Percentiles rank a stretch among this genome's conserved stretches.
Conservation (phyloP, 2,329 filamentous ascomycete genomes). For the Chrysoporthe austroafricana region DNA sequence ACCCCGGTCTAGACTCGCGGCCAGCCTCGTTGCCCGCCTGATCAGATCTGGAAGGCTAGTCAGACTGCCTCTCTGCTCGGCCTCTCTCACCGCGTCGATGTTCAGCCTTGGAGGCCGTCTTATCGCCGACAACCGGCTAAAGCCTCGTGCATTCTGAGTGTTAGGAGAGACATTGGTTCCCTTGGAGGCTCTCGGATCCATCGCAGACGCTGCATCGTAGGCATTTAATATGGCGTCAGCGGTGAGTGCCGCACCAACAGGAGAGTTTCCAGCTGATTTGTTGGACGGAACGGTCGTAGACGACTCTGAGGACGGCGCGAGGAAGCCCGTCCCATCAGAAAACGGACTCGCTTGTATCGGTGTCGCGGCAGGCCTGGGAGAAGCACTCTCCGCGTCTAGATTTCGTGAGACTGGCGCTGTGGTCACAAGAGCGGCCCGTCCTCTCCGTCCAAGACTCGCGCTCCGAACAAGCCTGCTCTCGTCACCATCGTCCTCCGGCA, state of each 20-base stretch:
- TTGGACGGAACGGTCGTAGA: slow-evolving; percentile 46
- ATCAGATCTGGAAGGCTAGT: slow-evolving; percentile 94
- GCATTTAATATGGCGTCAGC: slow-evolving; percentile 55
- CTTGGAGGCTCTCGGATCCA: slow-evolving; percentile 42
- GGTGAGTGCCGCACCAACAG: slow-evolving; percentile 38
- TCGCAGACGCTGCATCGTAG: slow-evolving; percentile 53
- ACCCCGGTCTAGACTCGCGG: slow-evolving; percentile 85
- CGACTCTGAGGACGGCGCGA: slow-evolving; percentile 52
- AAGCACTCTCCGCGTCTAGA: slow-evolving; percentile 18
- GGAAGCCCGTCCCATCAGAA: slow-evolving; percentile 48
- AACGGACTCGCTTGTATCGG: slow-evolving; percentile 46
- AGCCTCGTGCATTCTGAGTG: slow-evolving; percentile 36
- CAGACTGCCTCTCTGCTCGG: slow-evolving; percentile 83
- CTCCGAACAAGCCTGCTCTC: slow-evolving; percentile 63
- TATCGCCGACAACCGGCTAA: slow-evolving; percentile 57
- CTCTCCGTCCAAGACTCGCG: slow-evolving; percentile 64
- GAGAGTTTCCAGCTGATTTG: slow-evolving; percentile 32
- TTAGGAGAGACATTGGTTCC: slow-evolving; percentile 33
- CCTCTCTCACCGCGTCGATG: slow-evolving; percentile 78
- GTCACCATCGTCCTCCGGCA: slow-evolving; percentile 53
- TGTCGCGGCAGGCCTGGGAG: slow-evolving; percentile 41
- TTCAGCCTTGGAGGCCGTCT: slow-evolving; percentile 75
- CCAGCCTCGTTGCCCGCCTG: slow-evolving; percentile 80
- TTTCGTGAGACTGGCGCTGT: slow-evolving; percentile 14
- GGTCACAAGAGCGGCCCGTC: slow-evolving; percentile 59